Evolutionary conservation across 768 basidiomycete species (phyloP).

Genomic region (Daedaleopsis nitida): DNA sequence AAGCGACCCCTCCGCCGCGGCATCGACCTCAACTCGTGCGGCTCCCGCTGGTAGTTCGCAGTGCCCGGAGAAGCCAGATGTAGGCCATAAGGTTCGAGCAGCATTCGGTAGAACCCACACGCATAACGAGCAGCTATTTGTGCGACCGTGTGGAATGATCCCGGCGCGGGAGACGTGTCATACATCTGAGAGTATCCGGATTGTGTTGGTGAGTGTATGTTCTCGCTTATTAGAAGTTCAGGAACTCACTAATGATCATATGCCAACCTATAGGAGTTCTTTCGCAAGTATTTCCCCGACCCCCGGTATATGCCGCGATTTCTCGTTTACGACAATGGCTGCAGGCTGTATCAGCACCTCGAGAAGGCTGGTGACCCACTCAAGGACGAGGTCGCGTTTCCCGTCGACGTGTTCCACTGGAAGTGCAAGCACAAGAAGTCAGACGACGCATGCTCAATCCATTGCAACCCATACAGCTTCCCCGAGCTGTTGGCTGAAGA

Average conservation of each 20-base stretch:
- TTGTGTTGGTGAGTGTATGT: not conserved
- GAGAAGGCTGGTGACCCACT: slow-evolving; percentile 3
- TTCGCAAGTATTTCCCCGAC: too few relatives aligned
- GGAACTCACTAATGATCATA: too few relatives aligned
- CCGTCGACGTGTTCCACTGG: slow-evolving; percentile 28
- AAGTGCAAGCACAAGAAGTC: slow-evolving; percentile 25
- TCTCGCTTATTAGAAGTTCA: too few relatives aligned
- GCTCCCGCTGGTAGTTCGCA: too few relatives aligned
- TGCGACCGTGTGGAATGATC: slow-evolving; percentile 32
- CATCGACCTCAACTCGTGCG: too few relatives aligned
- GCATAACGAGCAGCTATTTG: slow-evolving; percentile 32
- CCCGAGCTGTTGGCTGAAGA: slow-evolving; percentile 8
- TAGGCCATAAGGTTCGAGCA: not conserved
- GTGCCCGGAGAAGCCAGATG: not conserved
- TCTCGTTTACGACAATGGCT: not conserved
- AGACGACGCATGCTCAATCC: slow-evolving; percentile 17
- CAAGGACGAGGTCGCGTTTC: slow-evolving; percentile 12
- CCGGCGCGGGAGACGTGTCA: slow-evolving; percentile 27
- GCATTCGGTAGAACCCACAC: slow-evolving; percentile 27
- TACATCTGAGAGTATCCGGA: slow-evolving; percentile 25
- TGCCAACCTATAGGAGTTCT: too few relatives aligned
- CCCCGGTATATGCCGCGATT: too few relatives aligned
- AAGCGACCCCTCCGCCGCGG: too few relatives aligned
- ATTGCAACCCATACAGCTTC: slow-evolving; percentile 24
- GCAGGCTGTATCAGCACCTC: not conserved